Evolutionary conservation across 352 stramenopile genomes (phyloP).

Genomic region (Thalassiosira tumida): DNA sequence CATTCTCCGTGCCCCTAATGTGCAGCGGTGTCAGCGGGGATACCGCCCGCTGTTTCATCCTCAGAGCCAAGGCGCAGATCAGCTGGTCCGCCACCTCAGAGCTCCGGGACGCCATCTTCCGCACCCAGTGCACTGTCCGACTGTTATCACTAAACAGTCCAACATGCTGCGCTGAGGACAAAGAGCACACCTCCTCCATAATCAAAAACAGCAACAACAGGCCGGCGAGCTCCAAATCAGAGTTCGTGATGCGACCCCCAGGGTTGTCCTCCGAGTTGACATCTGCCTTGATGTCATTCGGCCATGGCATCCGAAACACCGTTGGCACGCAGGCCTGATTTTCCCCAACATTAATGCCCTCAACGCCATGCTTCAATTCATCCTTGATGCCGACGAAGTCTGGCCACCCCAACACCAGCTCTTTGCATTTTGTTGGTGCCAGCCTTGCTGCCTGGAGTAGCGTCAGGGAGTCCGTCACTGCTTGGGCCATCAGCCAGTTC

Average conservation of each 20-base stretch:
- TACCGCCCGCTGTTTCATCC: neutral
- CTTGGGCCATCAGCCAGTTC: neutral
- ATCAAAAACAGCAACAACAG: no score
- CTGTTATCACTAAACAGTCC: neutral
- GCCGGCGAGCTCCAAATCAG: no score
- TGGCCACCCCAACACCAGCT: neutral
- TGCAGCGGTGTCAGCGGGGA: slow-evolving; percentile 7
- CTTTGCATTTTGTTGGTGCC: neutral
- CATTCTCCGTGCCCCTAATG: neutral
- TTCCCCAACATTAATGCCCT: neutral
- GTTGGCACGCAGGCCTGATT: neutral
- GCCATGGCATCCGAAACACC: no score
- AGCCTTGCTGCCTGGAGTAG: neutral
- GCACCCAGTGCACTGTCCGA: neutral
- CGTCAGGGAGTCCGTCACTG: neutral
- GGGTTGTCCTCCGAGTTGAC: no score
- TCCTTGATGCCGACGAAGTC: no score
- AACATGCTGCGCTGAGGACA: neutral
- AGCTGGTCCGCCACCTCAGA: neutral
- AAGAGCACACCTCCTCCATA: neutral
- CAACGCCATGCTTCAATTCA: no score
- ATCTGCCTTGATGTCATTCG: no score
- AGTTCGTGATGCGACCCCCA: no score
- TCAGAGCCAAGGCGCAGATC: neutral
- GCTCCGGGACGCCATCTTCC: neutral